Evolutionary conservation across 2,329 filamentous ascomycete species (phyloP).

Genomic region (Colletotrichum spaethianum): DNA sequence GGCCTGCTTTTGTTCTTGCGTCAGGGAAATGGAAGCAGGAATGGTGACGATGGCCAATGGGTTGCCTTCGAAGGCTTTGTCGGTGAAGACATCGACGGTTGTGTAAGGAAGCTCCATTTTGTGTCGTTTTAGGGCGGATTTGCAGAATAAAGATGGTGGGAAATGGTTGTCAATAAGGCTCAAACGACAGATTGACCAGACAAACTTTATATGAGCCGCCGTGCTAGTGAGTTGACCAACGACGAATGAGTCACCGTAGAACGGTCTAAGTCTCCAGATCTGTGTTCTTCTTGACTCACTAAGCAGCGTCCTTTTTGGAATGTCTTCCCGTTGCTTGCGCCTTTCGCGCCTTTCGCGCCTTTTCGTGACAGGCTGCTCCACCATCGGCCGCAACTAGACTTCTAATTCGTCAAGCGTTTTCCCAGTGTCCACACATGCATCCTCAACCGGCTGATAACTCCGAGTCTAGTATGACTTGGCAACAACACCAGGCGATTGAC

Average conservation of each 20-base stretch:
- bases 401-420: neutral
- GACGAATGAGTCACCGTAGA: constrained; percentile 1
- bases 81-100: constrained; percentile 73
- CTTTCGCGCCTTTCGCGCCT: constrained; percentile 15
- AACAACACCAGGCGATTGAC: neutral
- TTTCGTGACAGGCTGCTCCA: constrained; percentile 8
- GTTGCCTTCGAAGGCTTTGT: constrained; percentile 67
- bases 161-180: neutral
- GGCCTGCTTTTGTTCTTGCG: constrained; percentile 68
- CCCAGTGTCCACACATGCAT: neutral
- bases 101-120: constrained; percentile 61
- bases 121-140: neutral
- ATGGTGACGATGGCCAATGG: constrained; percentile 73
- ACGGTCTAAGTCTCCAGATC: no score
- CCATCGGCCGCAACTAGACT: neutral
- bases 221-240: neutral
- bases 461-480: neutral
- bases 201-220: neutral
- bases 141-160: no score
- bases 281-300: neutral
- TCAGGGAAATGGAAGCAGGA: constrained; percentile 59
- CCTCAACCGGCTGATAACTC: neutral
- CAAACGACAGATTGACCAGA: neutral
- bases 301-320: neutral
- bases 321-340: neutral